Base-by-base conservation (phyloP, 768 basidiomycete species). In the Leucocoprinus birnbaumii region DNA sequence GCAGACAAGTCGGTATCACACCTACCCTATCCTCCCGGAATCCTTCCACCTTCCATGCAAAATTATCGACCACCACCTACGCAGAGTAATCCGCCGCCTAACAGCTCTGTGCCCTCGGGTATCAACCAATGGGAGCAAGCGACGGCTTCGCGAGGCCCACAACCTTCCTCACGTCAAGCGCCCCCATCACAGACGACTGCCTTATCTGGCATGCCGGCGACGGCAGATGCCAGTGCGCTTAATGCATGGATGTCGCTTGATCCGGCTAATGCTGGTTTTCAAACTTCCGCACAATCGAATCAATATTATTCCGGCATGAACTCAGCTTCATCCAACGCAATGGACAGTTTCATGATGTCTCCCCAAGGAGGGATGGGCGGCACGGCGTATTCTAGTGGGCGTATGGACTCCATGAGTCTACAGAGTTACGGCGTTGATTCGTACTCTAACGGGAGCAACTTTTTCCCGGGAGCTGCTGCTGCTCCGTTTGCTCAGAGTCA, bases 1-100 rank as follows among this genome's bases (percentile, higher is more conserved):
- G 59, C 64, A 2, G 58, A 52, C 31, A 59, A 54, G 24, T 54
- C 63, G 2, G 35, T 63, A n/a, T 48, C 56, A 3, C 58, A 57
- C 22, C 47, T 51, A 26, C 42, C 58, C 13, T 13, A 41, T 34
- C 18, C 58, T 48, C 53, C 53, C 27, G 53, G 44, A 40, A 31
- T 45, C 13, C 21, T 59, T 19, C 43, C 51, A 21, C 40, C 54
- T n/a, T 49, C 53, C 37, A 55, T 55, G 53, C 24, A 38, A 7
- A 26, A 55, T 47, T 55, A 55, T 25, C 38, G 41, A 49, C 47
- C 54, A 49, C 47, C 54, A 9, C 54, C 47, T 41, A 55, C 54
- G 16, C 54, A 43, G 47, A 37, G 47, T 48, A 49, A 42, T 31
- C 31, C 22, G 1, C 24, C 45, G 1, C 25, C 27, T 31, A 14